Base-by-base conservation (phyloP, 2,329 filamentous ascomycete genomes). In the Ramularia endophylla region DNA sequence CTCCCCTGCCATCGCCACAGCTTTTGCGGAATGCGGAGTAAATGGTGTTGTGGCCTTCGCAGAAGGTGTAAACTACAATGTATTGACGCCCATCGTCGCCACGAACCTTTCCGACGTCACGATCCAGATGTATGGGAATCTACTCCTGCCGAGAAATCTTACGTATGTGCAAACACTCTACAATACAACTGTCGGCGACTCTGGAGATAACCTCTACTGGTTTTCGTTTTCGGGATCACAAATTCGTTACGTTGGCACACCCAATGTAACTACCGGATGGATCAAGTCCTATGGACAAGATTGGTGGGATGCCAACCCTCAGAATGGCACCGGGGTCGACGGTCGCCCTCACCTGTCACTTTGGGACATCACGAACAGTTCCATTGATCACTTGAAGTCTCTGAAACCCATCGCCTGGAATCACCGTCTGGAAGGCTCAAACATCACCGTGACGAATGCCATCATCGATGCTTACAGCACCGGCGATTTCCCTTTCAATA, bases 391-490 rank as follows among this genome's bases (percentile, higher is more conserved):
- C 40, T 65, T 65, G 56, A 68, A 69, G 47, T 65, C 65, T 3
- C 57, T 60, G 34, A 68, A 70, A 49, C 68, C 68, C 6, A 68
- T 69, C 41, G 67, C 64, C 3, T 68, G 66, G 66, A 65, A 64
- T 44, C 59, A 69, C 4, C 57, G 63, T 27, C 46, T 71, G 8
- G 49, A 54, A 13, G 67, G 67, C 8, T 57, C 57, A 13, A 62
- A 70, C 41, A 66, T 70, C 35, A 60, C 59, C 5, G 62, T 71
- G 38, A 56, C 48, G 34, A 58, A 69, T 44, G 60, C 62, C 17
- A 60, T 69, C 22, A 61, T 70, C 40, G 66, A 68, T 40, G 64
- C 66, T 8, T 52, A 54, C 15, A 66, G 58, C 17, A 47, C 57
- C 11, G 57, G 58, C 28, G 56, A 53, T 4, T 68, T 69, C 45